Conservation (phyloP, 2,329 filamentous ascomycete species). For the Hypoxylon sp. region DNA sequence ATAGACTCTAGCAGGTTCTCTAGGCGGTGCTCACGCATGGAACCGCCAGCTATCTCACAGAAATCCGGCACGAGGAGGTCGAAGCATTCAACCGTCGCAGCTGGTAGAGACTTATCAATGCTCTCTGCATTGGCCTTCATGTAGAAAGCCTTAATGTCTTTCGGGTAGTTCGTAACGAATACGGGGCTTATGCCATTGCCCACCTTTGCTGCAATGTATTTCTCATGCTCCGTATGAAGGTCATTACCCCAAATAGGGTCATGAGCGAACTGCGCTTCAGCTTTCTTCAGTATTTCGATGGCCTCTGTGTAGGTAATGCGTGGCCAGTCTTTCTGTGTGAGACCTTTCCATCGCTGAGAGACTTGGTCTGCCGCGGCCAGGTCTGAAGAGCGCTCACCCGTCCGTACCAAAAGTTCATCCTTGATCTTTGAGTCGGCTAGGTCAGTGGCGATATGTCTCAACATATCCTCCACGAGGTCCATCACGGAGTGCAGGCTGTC, state of each 20-base stretch:
- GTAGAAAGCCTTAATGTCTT: constrained; percentile 89
- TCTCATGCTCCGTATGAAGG: constrained; percentile 92
- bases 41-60: constrained; percentile 88
- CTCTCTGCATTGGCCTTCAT: constrained; percentile 58
- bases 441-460: constrained; percentile 61
- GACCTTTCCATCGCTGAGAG: constrained; percentile 74
- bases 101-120: constrained; percentile 27
- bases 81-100: constrained; percentile 82
- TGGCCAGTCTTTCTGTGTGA: constrained; percentile 72
- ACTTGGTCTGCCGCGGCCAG: constrained; percentile 61
- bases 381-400: constrained; percentile 54
- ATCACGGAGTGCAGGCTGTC: constrained; percentile 76
- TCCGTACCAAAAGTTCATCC: constrained; percentile 53
- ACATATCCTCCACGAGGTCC: constrained; percentile 80
- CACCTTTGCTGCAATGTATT: constrained; percentile 75
- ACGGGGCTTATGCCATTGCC: constrained; percentile 68
- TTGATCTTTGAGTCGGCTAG: constrained; percentile 54
- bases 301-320: constrained; percentile 85
- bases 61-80: constrained; percentile 87
- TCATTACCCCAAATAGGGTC: constrained; percentile 75
- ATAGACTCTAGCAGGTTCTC: constrained; percentile 74
- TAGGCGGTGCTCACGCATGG: constrained; percentile 84
- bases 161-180: constrained; percentile 95
- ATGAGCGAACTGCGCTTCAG: constrained; percentile 71
- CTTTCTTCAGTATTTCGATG: constrained; percentile 71